Conservation (phyloP, 2,329 filamentous ascomycete species). For the Ophiosphaerella herpotricha region DNA sequence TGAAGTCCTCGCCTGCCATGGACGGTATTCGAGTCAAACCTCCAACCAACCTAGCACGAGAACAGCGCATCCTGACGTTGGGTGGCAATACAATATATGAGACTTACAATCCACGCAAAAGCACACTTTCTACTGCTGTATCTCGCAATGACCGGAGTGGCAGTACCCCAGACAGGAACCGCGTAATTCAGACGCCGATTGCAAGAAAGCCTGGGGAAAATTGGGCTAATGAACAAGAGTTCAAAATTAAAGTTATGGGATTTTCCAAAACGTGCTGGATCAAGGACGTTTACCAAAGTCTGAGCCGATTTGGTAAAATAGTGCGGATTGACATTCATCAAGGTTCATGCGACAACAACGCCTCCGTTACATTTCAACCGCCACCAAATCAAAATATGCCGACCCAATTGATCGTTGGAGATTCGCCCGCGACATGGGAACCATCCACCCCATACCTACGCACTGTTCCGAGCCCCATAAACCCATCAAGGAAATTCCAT, state of each 20-base stretch:
- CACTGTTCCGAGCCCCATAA: constrained; percentile 27
- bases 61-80: constrained; percentile 10
- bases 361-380: constrained; percentile 32
- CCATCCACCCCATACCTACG: not conserved
- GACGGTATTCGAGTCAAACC: not conserved
- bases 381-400: constrained; percentile 12
- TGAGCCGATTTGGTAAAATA: constrained; percentile 33
- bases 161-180: constrained; percentile 1
- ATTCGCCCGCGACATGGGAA: constrained; percentile 9
- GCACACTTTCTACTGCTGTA: not conserved
- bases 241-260: constrained; percentile 22
- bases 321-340: constrained; percentile 33
- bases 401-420: constrained; percentile 9
- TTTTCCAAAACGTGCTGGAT: constrained; percentile 25
- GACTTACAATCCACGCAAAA: constrained; percentile 12
- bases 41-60: constrained; percentile 6
- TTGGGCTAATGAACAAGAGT: constrained; percentile 28
- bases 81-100: constrained; percentile 21
- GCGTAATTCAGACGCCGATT: not conserved
- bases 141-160: not conserved
- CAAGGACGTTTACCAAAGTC: constrained; percentile 23
- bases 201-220: constrained; percentile 4
- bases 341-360: constrained; percentile 10
- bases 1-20: not conserved
- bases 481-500: constrained; percentile 25